phyloP scores from a whole-genome alignment of 2,329 filamentous ascomycete genomes.

The Ambrosiella cleistominuta region DNA sequence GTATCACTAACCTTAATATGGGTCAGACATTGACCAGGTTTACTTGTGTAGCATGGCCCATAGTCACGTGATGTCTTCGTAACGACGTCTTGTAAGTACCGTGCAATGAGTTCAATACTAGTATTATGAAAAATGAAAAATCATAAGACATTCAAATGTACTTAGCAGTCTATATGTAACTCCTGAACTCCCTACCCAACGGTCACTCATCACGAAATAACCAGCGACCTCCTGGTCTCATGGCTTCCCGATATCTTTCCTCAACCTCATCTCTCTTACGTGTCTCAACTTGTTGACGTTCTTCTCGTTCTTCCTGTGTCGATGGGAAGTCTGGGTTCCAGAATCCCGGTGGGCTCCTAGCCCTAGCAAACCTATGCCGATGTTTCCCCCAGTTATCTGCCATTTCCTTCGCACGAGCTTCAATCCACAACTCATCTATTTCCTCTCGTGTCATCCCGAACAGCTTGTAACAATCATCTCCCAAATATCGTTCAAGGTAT shows the following conservation, averaged over 20 bases:
- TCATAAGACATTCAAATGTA: no score
- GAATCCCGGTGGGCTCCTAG: slow-evolving; percentile 64
- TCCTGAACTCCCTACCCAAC: neutral
- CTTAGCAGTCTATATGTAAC: neutral
- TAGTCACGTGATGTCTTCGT: no score
- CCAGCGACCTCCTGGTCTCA: slow-evolving; percentile 59
- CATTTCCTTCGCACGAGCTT: slow-evolving; percentile 56
- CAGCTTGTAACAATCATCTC: slow-evolving; percentile 40
- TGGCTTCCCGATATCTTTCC: slow-evolving; percentile 65
- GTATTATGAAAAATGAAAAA: no score
- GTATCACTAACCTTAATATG: neutral
- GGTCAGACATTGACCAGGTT: neutral
- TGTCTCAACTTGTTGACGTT: slow-evolving; percentile 46
- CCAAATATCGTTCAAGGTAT: slow-evolving; percentile 39
- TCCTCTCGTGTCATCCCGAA: slow-evolving; percentile 41
- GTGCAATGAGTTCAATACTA: no score
- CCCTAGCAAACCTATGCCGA: slow-evolving; percentile 53
- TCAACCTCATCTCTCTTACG: slow-evolving; percentile 47
- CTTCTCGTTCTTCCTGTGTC: slow-evolving; percentile 59
- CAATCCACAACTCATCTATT: slow-evolving; percentile 48
- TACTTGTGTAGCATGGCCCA: no score
- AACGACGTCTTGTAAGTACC: no score
- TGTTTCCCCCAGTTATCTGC: slow-evolving; percentile 65
- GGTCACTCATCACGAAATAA: slow-evolving; percentile 60
- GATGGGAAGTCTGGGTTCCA: slow-evolving; percentile 81